Base-by-base conservation (phyloP, 2,329 filamentous ascomycete genomes). In the Cordyceps sp. region DNA sequence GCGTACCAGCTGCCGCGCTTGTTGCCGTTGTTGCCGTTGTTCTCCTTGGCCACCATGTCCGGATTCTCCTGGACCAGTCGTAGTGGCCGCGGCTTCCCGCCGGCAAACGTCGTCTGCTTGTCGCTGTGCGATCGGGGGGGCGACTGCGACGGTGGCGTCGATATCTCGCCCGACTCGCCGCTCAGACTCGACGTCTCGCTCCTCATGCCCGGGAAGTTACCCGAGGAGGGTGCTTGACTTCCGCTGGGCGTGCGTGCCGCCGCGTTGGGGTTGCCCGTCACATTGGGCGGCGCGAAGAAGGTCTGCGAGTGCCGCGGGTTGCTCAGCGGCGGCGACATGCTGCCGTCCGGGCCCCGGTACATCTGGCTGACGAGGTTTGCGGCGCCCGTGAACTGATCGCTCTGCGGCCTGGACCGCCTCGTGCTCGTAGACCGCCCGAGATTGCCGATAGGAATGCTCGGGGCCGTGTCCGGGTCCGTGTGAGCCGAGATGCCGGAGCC, bases 341-440 rank as follows among this genome's bases (percentile, higher is more conserved):
- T 67, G 4, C 71, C 67, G 16, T 78, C 69, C 9, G 74, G 69
- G 12, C 78, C 78, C 46, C 77, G 78, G 59, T 92, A 92, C 80
- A 93, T 93, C 53, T 86, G 85, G 45, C 82, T 83, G 30, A 93
- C 78, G 20, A 93, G 70, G 37, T 68, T 73, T 7, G 81, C 79
- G 14, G 74, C 75, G 28, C 58, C 58, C 1, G 66, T 67, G 46
- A 60, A 70, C 51, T 78, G 73, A 44, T 78, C 73, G 44, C 70
- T 75, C 57, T 70, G 69, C 34, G 73, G 73, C 25, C 73, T 60
- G 32, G 51, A 50, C 36, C 63, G 64, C 38, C 69, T 64, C 33
- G 63, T 62, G 53, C 66, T 73, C 29, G 62, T 54, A 17, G 61
- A 63, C 39, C 63, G 70, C 39, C 54, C 65, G 39, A 64, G 61